Conservation (phyloP, 2,329 filamentous ascomycete genomes). For the Grosmannia penicillata region DNA sequence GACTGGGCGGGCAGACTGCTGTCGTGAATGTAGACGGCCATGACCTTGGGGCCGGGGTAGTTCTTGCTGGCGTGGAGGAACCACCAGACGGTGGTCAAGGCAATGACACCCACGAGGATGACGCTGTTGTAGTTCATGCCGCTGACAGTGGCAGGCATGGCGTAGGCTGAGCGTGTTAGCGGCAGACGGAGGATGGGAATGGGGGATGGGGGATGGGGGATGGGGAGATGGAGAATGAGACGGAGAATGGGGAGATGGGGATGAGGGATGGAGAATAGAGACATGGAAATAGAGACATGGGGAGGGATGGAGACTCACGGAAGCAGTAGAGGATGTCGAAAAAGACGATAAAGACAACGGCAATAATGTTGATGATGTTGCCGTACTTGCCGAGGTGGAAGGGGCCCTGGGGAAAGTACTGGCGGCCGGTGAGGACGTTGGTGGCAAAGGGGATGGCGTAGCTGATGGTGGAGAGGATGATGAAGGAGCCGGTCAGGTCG, state of each 20-base stretch:
- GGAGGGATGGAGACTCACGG: conserved; percentile 25
- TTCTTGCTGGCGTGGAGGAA: conserved; percentile 27
- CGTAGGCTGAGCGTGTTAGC: conserved; percentile 18
- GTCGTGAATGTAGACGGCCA: conserved; percentile 26
- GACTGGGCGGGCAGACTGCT: background rate
- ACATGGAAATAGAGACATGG: too few species aligned
- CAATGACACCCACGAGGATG: conserved; percentile 33
- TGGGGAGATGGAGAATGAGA: background rate
- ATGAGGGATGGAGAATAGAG: background rate
- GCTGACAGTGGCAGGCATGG: conserved; percentile 23
- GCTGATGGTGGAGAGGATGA: conserved; percentile 38
- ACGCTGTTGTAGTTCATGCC: conserved; percentile 40
- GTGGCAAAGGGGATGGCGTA: conserved; percentile 34
- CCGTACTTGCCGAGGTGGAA: conserved; percentile 40
- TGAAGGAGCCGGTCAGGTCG: conserved; percentile 42
- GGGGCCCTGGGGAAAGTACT: conserved; percentile 33
- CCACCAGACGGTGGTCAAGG: conserved; percentile 34
- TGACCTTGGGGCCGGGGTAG: conserved; percentile 36
- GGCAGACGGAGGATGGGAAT: background rate
- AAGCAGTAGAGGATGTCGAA: conserved; percentile 48
- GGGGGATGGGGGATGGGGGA: background rate
- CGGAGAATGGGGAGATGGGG: background rate
- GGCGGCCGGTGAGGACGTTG: conserved; percentile 36
- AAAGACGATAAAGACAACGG: conserved; percentile 36
- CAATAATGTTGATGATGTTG: conserved; percentile 29